phyloP scores from a whole-genome alignment of 208 protist species.

The Trypanosoma theileri region DNA sequence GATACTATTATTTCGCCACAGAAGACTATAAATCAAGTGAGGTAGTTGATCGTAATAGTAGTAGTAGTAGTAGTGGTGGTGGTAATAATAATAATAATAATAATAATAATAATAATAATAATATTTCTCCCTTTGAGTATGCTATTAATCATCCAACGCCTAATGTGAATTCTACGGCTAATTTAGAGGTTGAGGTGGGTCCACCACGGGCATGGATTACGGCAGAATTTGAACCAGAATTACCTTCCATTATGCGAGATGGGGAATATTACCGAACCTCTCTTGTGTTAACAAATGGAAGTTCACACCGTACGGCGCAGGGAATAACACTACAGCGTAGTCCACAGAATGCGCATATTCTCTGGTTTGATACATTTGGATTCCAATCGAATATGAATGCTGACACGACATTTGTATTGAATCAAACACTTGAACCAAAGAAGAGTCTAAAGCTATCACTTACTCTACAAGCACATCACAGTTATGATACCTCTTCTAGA shows the following conservation, averaged over 20 bases:
- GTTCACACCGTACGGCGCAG: constrained; percentile 46
- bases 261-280: constrained; percentile 75
- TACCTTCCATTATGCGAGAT: constrained; percentile 67
- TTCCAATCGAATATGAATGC: constrained; percentile 42
- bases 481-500: constrained; percentile 37
- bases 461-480: constrained; percentile 61
- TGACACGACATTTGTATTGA: constrained; percentile 46
- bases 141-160: constrained; percentile 70
- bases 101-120: constrained; percentile 24
- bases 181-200: constrained; percentile 64
- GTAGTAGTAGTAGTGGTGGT: constrained; percentile 15
- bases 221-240: constrained; percentile 48
- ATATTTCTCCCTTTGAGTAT: constrained; percentile 41
- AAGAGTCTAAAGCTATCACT: constrained; percentile 42
- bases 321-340: constrained; percentile 76
- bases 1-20: constrained; percentile 87
- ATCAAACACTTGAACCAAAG: constrained; percentile 43
- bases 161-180: constrained; percentile 52
- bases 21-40: neutral
- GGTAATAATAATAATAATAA: constrained; percentile 26
- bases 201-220: constrained; percentile 62
- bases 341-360: constrained; percentile 56
- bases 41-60: constrained; percentile 26
- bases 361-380: constrained; percentile 58
- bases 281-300: constrained; percentile 64